Conservation (phyloP, 108 stramenopile genomes). For the Stephanodiscus minutulus region DNA sequence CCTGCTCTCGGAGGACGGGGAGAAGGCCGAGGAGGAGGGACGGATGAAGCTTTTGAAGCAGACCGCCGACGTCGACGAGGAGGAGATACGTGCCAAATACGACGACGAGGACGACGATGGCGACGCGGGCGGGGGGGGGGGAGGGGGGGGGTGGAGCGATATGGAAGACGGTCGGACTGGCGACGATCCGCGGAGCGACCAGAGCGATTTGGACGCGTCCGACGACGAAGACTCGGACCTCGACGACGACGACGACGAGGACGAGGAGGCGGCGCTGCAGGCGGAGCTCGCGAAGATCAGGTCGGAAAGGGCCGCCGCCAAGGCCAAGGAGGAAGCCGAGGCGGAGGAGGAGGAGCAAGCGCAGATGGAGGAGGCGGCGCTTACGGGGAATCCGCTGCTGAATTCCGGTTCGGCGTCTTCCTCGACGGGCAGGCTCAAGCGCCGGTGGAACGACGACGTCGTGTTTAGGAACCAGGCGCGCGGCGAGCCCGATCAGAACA, state of each 20-base stretch:
- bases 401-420: constrained; percentile 34
- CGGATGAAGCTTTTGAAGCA: constrained; percentile 72
- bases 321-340: constrained; percentile 76
- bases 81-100: constrained; percentile 53
- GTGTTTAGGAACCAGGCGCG: constrained; percentile 96
- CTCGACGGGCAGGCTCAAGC: constrained; percentile 66
- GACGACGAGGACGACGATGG: constrained; percentile 62
- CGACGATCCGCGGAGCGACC: constrained; percentile 33
- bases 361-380: constrained; percentile 82
- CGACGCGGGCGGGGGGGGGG: constrained; percentile 47
- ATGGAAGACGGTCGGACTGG: constrained; percentile 30
- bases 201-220: constrained; percentile 66
- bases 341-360: constrained; percentile 70
- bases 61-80: constrained; percentile 83
- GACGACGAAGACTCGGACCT: constrained; percentile 62
- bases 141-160: constrained; percentile 57
- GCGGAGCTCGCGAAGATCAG: constrained; percentile 92
- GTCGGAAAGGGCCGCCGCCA: constrained; percentile 83
- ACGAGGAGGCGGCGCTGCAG: constrained; percentile 90
- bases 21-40: constrained; percentile 65
- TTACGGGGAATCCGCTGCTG: constrained; percentile 89
- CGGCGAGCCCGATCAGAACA: constrained; percentile 79
- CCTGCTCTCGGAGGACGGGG: constrained; percentile 45
- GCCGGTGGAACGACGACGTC: constrained; percentile 97
- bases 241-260: constrained; percentile 86